Conservation (phyloP, 2,329 filamentous ascomycete genomes). For the Emericellopsis cladophorae region DNA sequence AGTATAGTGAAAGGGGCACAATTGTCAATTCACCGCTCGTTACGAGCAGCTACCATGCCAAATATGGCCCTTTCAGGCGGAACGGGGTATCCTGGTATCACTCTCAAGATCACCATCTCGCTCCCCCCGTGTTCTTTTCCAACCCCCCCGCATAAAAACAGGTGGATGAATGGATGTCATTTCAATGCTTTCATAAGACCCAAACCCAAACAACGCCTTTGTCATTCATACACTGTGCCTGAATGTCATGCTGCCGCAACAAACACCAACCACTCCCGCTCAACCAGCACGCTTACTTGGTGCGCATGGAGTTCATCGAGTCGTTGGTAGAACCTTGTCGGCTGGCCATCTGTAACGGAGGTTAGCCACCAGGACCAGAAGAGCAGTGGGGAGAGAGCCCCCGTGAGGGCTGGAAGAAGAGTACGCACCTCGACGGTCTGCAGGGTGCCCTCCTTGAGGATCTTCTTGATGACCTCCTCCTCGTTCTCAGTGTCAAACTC, state of each 20-base stretch:
- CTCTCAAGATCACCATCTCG: no score
- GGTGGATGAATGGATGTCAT: no score
- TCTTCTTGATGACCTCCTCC: conserved; percentile 71
- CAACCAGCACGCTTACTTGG: conserved; percentile 20
- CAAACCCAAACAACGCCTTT: not conserved
- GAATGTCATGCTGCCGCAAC: not conserved
- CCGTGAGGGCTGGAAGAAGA: no score
- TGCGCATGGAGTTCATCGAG: conserved; percentile 27
- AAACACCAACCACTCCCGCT: not conserved
- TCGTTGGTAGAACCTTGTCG: conserved; percentile 43
- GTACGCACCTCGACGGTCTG: conserved; percentile 45
- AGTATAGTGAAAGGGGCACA: no score
- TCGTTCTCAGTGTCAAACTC: conserved; percentile 77
- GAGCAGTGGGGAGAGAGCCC: no score
- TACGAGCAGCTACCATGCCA: no score
- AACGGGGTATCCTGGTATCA: no score
- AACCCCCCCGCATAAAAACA: no score
- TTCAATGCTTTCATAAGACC: no score
- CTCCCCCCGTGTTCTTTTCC: no score
- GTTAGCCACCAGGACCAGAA: not conserved
- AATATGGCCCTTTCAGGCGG: no score
- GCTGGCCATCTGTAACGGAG: conserved; percentile 30
- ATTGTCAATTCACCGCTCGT: no score
- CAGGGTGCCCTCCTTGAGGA: conserved; percentile 62
- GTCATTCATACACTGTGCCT: not conserved